Base-by-base conservation (phyloP, 2,329 filamentous ascomycete genomes). In the Hypoxylon sp. region DNA sequence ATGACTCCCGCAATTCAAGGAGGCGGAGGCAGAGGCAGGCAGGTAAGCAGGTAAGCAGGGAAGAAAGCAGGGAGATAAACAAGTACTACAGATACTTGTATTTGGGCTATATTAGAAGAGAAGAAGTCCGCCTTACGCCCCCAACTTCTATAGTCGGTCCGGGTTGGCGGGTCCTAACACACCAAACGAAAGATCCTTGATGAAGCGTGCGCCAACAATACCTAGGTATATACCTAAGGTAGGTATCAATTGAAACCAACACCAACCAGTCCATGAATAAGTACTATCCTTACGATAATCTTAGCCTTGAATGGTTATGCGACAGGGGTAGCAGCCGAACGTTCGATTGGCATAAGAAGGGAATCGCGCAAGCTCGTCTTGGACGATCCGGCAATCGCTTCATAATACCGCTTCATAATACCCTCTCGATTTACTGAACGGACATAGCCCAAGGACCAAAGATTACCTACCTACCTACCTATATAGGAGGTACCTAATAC, bases 61-160 rank as follows among this genome's bases (percentile, higher is more conserved):
- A 27, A 27, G 25, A 27, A 27, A 5, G 25, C 25, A 27, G 25
- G 25, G 5, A 17, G 6, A 42, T 7, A 42, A 17, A n/a, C 17
- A 30, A 33, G 33, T 37, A 54, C 50, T 33, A 40, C n/a, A 37
- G 31, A 37, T 37, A 30, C 11, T 53, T 20, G 20, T 20, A 20
- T 20, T 20, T 17, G 20, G 13, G 14, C 11, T 25, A 25, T 30
- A 35, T 53, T 17, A 17, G 5, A 20, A 22, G 14, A 55, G n/a
- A 27, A 27, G 25, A 27, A 20, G 14, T 35, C 31, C 8, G 35
- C n/a, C 31, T 17, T 13, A 7, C 35, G 37, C 33, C 50, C 33
- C 11, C 50, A 37, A 40, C 50, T 54, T 35, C 31, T 31, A 55
- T 42, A 55, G 51, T 42, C 33, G 51, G 51, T 17, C 51, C 51